Evolutionary conservation across 805 yeast species (phyloP), one percentile per base, ranked within the genome.

Genomic region (Candida sonorensis): DNA sequence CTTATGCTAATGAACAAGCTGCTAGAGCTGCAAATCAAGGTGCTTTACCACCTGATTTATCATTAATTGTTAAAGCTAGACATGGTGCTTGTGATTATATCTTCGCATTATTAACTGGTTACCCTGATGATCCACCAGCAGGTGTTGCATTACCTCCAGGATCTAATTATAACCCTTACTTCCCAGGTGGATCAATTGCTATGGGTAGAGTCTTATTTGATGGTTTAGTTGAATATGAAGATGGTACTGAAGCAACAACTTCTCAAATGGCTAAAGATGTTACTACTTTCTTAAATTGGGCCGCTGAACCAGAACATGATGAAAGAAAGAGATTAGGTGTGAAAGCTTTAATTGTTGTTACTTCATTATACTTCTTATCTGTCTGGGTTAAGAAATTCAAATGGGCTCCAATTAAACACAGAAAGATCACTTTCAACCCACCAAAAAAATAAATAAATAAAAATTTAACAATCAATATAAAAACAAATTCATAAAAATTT

Each of bases 201-300:
- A 92, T 92, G 98, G 97, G 85, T 59, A 84, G 98, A 71, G 97
- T 90, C 38, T 73, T 92, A 62, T 92, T 88, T 51, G 98, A 92
- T 60, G 98, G 85, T 46, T 73, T 92, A 57, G 98, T 92, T 45
- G 98, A 92, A 72, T 92, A 79, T 67, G 98, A 92, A 63, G 98
- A 92, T 62, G 98, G 98, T 58, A 92, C 98, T 38, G 95, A 94
- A 38, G 97, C 98, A 34, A 79, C 97, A 34, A 82, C 97, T 44
- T 81, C 97, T 36, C 98, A 92, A 72, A 88, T 90, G 97, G 98
- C 98, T 49, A 92, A 92, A 75, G 98, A 92, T 64, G 98, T 92
- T 36, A 68, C 86, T 42, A 78, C 86, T 33, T 92, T 92, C 81
- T 78, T 92, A 63, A 83, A 88, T 75, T 92, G 98, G 98, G 86